A percentile compares a stretch with the other conserved stretches of the same genome.
phyloP scores from a whole-genome alignment of 2,329 filamentous ascomycete genomes.

The Claviceps paspali region DNA sequence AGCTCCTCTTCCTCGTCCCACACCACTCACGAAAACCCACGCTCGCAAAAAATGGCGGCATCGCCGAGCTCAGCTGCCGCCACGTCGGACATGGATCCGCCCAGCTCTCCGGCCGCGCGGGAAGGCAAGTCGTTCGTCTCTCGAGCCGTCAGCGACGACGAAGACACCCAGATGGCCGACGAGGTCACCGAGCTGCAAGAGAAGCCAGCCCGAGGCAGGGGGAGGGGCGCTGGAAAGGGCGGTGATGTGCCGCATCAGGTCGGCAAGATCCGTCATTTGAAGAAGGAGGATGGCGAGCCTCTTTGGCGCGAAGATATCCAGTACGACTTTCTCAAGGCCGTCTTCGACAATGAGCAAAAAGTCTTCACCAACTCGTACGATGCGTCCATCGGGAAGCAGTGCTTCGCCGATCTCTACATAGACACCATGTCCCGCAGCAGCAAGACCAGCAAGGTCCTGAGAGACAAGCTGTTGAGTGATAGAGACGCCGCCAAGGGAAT shows the following conservation, averaged over 20 bases:
- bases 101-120: slow-evolving; percentile 28
- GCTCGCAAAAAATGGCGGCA: slow-evolving; percentile 18
- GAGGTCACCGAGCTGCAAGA: slow-evolving; percentile 28
- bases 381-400: slow-evolving; percentile 44
- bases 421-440: slow-evolving; percentile 97
- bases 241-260: slow-evolving; percentile 24
- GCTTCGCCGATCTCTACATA: slow-evolving; percentile 92
- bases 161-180: slow-evolving; percentile 27
- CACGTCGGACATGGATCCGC: slow-evolving; percentile 30
- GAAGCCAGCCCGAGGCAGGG: slow-evolving; percentile 22
- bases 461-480: slow-evolving; percentile 90
- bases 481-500: slow-evolving; percentile 87
- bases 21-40: not conserved
- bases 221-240: slow-evolving; percentile 19
- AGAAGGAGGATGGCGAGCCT: slow-evolving; percentile 79
- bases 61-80: slow-evolving; percentile 25
- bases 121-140: slow-evolving; percentile 33
- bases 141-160: slow-evolving; percentile 30
- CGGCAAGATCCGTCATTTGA: slow-evolving; percentile 68
- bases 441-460: slow-evolving; percentile 96
- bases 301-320: slow-evolving; percentile 81
- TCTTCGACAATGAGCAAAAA: slow-evolving; percentile 57
- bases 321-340: slow-evolving; percentile 66
- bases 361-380: slow-evolving; percentile 93
- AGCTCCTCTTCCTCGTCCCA: not conserved